Conservation (phyloP, 768 basidiomycete genomes). For the Russula emetica region DNA sequence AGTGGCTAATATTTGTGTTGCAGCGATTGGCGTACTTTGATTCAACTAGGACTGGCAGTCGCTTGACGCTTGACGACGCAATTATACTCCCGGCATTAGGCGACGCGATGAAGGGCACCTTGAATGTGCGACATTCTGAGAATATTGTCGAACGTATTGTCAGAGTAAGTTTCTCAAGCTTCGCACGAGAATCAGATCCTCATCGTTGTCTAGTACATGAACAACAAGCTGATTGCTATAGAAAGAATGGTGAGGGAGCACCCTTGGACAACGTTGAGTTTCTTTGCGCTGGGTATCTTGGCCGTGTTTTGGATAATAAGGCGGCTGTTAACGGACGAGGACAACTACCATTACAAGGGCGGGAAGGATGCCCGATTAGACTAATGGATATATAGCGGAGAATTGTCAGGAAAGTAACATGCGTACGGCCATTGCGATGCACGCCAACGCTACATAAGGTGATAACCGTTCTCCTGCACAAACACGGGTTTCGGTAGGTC, state of each 20-base stretch:
- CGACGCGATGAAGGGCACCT: conserved; percentile 49
- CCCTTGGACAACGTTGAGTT: conserved; percentile 31
- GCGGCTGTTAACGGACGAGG: conserved; percentile 30
- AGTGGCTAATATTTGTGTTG: conserved; percentile 5
- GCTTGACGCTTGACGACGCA: conserved; percentile 51
- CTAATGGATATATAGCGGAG: conserved; percentile 1
- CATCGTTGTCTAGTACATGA: conserved; percentile 32
- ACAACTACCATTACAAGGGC: background rate
- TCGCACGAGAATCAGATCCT: background rate
- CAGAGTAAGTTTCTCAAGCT: conserved; percentile 45
- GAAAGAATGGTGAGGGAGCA: conserved; percentile 32
- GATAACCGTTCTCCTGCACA: conserved; percentile 84
- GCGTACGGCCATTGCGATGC: conserved; percentile 85
- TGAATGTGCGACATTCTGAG: conserved; percentile 60
- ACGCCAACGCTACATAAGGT: conserved; percentile 92
- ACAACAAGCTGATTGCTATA: conserved; percentile 30
- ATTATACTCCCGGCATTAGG: conserved; percentile 70
- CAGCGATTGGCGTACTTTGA: conserved; percentile 78
- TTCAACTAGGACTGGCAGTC: conserved; percentile 49
- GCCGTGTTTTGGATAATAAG: conserved; percentile 28
- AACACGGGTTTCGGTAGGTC: background rate
- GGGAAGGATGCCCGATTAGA: conserved; percentile 25
- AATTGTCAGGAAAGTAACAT: conserved; percentile 45
- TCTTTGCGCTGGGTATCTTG: conserved; percentile 28
- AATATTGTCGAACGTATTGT: conserved; percentile 63